Conservation (phyloP, 495 filamentous ascomycete genomes). For the Stereocaulon alpinum region DNA sequence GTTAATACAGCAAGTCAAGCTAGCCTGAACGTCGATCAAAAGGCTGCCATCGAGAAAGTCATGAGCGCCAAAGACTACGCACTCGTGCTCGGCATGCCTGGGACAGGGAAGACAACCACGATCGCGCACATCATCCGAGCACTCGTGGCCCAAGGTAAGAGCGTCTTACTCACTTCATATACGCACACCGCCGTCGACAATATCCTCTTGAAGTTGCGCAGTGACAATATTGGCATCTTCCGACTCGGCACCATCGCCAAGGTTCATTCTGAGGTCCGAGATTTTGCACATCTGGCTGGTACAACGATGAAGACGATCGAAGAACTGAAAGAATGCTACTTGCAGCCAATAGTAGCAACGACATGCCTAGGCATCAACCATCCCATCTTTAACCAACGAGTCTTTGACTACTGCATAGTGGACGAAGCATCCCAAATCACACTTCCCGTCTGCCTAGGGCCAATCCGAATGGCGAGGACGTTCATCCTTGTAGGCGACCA, state of each 20-base stretch:
- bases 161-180: slow-evolving; percentile 85
- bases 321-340: slow-evolving; percentile 72
- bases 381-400: slow-evolving; percentile 72
- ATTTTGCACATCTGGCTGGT: slow-evolving; percentile 69
- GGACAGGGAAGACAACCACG: slow-evolving; percentile 95
- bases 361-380: slow-evolving; percentile 90
- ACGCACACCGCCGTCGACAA: slow-evolving; percentile 98
- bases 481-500: slow-evolving; percentile 96
- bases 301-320: slow-evolving; percentile 63
- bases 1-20: slow-evolving; percentile 36
- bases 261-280: slow-evolving; percentile 72
- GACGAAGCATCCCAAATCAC: slow-evolving; percentile 98
- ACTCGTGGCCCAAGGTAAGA: slow-evolving; percentile 80
- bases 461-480: slow-evolving; percentile 83
- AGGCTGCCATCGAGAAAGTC: slow-evolving; percentile 76
- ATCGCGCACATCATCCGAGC: slow-evolving; percentile 95
- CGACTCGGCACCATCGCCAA: slow-evolving; percentile 75
- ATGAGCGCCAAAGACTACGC: slow-evolving; percentile 94
- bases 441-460: slow-evolving; percentile 82
- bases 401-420: slow-evolving; percentile 96
- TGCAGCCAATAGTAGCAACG: slow-evolving; percentile 80
- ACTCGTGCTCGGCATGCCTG: slow-evolving; percentile 92
- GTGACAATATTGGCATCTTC: slow-evolving; percentile 69
- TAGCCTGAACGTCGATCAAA: slow-evolving; percentile 77
- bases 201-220: slow-evolving; percentile 80